Percentiles rank a stretch among this genome's conserved stretches.
Evolutionary conservation across 2,329 filamentous ascomycete genomes (phyloP).

Genomic region (Hymenoscyphus occultus): DNA sequence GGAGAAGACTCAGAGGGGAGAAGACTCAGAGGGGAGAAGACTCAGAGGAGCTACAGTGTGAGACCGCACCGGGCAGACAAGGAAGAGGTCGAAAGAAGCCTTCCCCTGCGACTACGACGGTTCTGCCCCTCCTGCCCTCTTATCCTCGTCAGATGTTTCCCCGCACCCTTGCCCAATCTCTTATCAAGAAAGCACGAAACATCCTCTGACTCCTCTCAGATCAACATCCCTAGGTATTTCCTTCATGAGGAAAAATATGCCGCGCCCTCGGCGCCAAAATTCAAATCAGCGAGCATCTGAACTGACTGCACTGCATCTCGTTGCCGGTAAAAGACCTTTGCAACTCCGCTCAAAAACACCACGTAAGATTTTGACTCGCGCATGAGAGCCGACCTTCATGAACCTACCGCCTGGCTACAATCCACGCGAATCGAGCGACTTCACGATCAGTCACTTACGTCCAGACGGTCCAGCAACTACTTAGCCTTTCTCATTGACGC

Average conservation of each 20-base stretch:
- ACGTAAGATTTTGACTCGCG: neutral
- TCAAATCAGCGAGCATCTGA: neutral
- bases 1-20: neutral
- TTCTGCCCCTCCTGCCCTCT: neutral
- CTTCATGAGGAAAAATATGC: neutral
- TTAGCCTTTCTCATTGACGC: constrained; percentile 16
- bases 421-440: constrained; percentile 1
- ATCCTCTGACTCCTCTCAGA: constrained; percentile 1
- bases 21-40: too few species aligned
- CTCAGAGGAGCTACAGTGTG: too few species aligned
- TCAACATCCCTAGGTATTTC: neutral
- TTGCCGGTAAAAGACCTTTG: neutral
- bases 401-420: neutral
- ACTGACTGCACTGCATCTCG: neutral
- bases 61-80: too few species aligned
- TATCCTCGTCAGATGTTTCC: constrained; percentile 2
- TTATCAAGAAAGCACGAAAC: constrained; percentile 4
- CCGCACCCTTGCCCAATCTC: neutral
- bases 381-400: neutral
- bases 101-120: neutral
- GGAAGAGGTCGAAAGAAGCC: too few species aligned
- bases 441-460: neutral
- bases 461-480: neutral
- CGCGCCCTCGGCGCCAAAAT: constrained; percentile 4
- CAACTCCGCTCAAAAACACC: neutral